Evolutionary conservation across 1,284 basidiomycete genomes (phyloP).

Genomic region (Cystobasidium slooffiae): DNA sequence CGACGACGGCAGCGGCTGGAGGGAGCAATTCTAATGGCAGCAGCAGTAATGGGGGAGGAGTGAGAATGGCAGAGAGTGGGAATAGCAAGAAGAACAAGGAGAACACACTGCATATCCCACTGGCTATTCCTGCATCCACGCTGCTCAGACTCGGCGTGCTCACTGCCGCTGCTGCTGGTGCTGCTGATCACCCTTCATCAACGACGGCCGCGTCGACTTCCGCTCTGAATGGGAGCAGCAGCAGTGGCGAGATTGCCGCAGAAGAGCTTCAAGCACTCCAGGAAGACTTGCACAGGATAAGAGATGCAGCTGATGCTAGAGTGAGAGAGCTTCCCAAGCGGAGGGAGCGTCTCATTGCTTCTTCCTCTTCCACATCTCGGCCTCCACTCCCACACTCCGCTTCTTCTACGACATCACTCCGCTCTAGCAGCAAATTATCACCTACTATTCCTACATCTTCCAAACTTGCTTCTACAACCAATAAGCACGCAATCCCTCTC

Average conservation of each 20-base stretch:
- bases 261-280: slow-evolving; percentile 14
- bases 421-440: background rate
- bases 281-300: background rate
- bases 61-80: slow-evolving; percentile 1
- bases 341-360: background rate
- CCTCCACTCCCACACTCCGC: background rate
- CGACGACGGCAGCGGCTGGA: background rate
- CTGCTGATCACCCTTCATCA: background rate
- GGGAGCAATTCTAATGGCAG: slow-evolving; percentile 23
- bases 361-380: background rate
- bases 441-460: background rate
- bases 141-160: slow-evolving; percentile 7
- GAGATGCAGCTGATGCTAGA: slow-evolving; percentile 12
- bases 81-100: background rate
- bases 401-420: background rate
- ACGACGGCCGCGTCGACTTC: slow-evolving; percentile 3
- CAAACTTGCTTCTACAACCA: background rate
- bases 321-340: background rate
- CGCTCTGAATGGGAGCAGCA: background rate
- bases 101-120: background rate
- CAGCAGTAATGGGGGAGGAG: background rate
- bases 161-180: background rate
- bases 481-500: background rate
- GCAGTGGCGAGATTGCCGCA: slow-evolving; percentile 18
- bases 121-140: background rate